Conservation (phyloP, 495 filamentous ascomycete genomes). For the Oleoguttula mirabilis region DNA sequence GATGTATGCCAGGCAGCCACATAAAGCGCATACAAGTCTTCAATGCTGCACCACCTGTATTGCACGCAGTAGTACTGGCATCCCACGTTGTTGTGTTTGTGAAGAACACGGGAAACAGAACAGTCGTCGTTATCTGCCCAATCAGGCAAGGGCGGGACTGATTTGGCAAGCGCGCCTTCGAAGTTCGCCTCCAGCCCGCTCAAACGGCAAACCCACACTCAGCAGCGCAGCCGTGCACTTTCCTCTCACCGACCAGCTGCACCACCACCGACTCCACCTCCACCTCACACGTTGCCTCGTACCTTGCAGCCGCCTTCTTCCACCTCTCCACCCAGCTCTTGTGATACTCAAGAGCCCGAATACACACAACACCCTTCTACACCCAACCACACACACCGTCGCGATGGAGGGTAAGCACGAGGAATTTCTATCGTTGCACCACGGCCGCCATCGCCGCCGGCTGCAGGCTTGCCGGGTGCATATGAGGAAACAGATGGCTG, state of each 20-base stretch:
- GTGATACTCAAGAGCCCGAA: slow-evolving; percentile 19
- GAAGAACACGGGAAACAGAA: no score
- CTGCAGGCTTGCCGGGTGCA: neutral
- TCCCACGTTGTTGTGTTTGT: no score
- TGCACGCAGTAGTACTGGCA: no score
- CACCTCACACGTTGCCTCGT: slow-evolving; percentile 18
- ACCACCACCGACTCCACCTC: slow-evolving; percentile 21
- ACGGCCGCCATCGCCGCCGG: slow-evolving; percentile 22
- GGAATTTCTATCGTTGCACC: slow-evolving; percentile 20
- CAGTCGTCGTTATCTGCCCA: no score
- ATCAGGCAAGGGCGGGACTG: no score
- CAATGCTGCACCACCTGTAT: no score
- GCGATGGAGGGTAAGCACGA: slow-evolving; percentile 67
- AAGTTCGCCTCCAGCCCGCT: no score
- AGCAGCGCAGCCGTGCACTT: slow-evolving; percentile 16
- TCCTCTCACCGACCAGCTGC: slow-evolving; percentile 10
- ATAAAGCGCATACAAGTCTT: no score
- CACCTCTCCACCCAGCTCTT: slow-evolving; percentile 14
- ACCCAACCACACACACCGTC: slow-evolving; percentile 33
- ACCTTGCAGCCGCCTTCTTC: slow-evolving; percentile 19
- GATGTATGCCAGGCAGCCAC: no score
- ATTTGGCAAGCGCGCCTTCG: no score
- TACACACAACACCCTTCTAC: no score
- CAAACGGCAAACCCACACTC: no score
- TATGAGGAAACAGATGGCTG: slow-evolving; percentile 34